Evolutionary conservation across 371 early-diverging fungal genomes (phyloP), one percentile per base, ranked within the genome.

Genomic region (Haplosporangium sp.): DNA sequence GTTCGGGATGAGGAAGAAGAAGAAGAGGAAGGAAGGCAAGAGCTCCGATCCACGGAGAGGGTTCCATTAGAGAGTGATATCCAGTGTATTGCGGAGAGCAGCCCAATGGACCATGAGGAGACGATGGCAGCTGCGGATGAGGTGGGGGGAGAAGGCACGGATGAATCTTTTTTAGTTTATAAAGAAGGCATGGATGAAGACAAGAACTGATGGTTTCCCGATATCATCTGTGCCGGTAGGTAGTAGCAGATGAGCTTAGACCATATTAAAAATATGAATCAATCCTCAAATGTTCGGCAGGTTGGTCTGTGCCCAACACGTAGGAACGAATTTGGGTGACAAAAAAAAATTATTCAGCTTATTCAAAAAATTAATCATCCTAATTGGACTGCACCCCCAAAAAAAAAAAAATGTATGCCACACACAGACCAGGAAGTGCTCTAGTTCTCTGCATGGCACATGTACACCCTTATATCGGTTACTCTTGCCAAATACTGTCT

Each of bases 1-100:
- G 66, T 66, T 45, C 64, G 62, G 54, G 75, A 74, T 47, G 64
- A 68, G 45, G 55, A 56, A 9, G 40, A 47, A 47, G 38, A 59
- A 57, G 11, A 43, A 56, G 11, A 66, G 46, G 36, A 45, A 16
- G 20, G n/a, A 21, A 55, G 6, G 10, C 29, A 10, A 50, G 9
- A 10, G 16, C 8, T 18, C 16, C 38, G 55, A 41, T 12, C 59
- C 8, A 6, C 50, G 20, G 52, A 37, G 43, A 21, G 18, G 9
- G 36, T 2, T 5, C n/a, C 41, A 2, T n/a, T 29, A 42, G 46
- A 61, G 37, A 20, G 13, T n/a, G 46, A 38, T 36, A 21, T 45
- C 10, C 41, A 46, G 62, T 9, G n/a, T 16, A 8, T 43, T 52
- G 58, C 14, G 40, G 38, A 23, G 23, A 54, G 55, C 18, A 18